phyloP scores from a whole-genome alignment of 2,329 filamentous ascomycete genomes.

The Drechslerella coelobrocha region DNA sequence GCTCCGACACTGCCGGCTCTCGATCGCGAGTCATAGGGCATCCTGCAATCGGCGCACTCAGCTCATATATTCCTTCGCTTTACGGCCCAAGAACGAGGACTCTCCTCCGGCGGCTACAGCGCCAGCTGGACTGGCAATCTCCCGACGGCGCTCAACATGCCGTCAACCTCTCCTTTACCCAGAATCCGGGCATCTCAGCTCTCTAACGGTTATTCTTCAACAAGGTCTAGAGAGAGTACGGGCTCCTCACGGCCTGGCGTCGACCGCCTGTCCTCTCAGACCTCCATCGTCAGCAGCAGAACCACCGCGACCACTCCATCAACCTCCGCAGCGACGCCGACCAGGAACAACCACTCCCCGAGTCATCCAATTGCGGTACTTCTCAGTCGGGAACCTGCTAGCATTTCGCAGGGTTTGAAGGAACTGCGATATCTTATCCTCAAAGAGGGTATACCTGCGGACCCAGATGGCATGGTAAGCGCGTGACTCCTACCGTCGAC shows the following conservation, averaged over 20 bases:
- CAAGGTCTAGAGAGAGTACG: conserved; percentile 43
- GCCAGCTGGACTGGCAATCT: conserved; percentile 50
- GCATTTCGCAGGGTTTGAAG: conserved; percentile 59
- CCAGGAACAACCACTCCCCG: conserved; percentile 19
- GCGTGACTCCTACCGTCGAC: conserved; percentile 27
- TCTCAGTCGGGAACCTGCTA: conserved; percentile 52
- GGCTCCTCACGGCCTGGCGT: conserved; percentile 36
- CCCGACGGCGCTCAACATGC: conserved; percentile 43
- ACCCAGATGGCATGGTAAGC: conserved; percentile 64
- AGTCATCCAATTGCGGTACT: conserved; percentile 52
- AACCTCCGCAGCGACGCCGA: conserved; percentile 23
- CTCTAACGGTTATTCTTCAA: conserved; percentile 38
- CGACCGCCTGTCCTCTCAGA: conserved; percentile 38
- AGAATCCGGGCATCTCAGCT: conserved; percentile 39
- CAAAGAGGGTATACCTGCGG: conserved; percentile 62
- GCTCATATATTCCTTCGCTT: conserved; percentile 5
- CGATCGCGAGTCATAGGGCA: conserved; percentile 19
- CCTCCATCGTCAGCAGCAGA: conserved; percentile 34
- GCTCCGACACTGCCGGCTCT: conserved; percentile 30
- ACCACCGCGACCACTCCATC: conserved; percentile 30
- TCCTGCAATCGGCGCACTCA: not conserved
- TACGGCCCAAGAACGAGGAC: not conserved
- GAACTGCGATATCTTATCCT: conserved; percentile 63
- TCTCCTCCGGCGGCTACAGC: conserved; percentile 19
- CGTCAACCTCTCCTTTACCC: conserved; percentile 42